These are phyloP conservation scores for Coemansia furcata DNA, from an alignment of 192 early-diverging fungal species.

Conservation along the genomic window DNA sequence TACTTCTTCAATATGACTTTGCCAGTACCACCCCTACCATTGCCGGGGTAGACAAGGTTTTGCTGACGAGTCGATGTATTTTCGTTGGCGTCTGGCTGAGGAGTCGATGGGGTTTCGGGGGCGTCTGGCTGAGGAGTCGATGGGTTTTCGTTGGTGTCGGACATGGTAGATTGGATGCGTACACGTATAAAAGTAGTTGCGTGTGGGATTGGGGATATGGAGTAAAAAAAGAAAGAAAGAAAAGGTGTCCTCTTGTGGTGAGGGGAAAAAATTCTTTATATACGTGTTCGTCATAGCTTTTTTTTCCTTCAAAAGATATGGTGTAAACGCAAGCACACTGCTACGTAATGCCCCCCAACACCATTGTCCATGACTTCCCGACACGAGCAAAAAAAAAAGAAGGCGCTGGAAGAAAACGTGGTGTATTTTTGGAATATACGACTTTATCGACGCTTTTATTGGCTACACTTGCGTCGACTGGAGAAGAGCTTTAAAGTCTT, in stretches of 20 bases:
- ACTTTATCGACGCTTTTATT: too few species aligned
- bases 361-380: not conserved
- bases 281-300: not conserved
- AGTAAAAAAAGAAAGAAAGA: not conserved
- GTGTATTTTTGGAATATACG: not conserved
- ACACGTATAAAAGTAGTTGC: not conserved
- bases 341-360: not conserved
- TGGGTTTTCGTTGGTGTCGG: not conserved
- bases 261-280: not conserved
- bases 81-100: not conserved
- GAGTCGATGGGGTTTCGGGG: not conserved
- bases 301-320: not conserved
- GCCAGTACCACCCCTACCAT: not conserved
- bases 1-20: not conserved
- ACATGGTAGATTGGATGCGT: not conserved
- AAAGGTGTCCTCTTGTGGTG: not conserved
- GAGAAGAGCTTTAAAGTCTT: not conserved
- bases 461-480: not conserved
- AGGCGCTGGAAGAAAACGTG: not conserved
- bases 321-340: not conserved
- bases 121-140: not conserved
- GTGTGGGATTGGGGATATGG: not conserved
- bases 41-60: not conserved
- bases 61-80: too few species aligned
- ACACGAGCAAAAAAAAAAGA: not conserved